Evolutionary conservation across 208 protist genomes (phyloP).

Genomic region (Leishmania tropica): DNA sequence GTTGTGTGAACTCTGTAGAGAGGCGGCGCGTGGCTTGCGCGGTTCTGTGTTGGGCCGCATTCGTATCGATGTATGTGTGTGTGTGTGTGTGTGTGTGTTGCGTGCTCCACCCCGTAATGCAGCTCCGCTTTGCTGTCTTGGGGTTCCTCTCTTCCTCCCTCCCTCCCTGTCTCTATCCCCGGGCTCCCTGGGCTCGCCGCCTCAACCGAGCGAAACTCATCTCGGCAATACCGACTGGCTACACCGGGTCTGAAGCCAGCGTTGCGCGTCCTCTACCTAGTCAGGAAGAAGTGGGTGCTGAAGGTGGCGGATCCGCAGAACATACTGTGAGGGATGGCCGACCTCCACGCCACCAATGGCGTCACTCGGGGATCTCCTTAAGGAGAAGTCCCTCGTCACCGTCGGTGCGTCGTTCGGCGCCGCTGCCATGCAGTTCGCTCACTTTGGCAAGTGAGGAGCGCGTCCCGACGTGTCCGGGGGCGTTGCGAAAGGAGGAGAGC

Average conservation of each 20-base stretch:
- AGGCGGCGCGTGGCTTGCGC: neutral
- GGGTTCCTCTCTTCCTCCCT: neutral
- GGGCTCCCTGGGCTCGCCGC: too few species aligned
- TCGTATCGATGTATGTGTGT: neutral
- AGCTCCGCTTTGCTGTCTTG: neutral
- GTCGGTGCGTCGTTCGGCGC: conserved; percentile 65
- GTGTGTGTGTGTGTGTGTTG: too few species aligned
- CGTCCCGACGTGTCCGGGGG: conserved; percentile 59
- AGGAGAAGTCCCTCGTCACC: conserved; percentile 55
- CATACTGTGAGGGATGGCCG: conserved; percentile 47
- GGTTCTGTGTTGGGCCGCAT: neutral
- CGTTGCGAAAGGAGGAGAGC: conserved; percentile 59
- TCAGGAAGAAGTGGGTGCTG: conserved; percentile 71
- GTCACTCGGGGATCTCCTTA: conserved; percentile 65
- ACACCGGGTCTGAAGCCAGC: conserved; percentile 68
- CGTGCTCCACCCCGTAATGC: neutral
- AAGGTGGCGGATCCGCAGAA: conserved; percentile 75
- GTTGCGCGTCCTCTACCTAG: conserved; percentile 72
- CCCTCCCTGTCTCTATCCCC: neutral
- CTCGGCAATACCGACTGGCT: conserved; percentile 51
- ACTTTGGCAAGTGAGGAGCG: conserved; percentile 47
- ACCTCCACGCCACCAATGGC: conserved; percentile 57
- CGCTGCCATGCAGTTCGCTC: conserved; percentile 48
- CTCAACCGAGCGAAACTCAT: neutral
- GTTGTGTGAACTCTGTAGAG: neutral